phyloP scores from a whole-genome alignment of 345 rosid species.

The Kandelia obovata region DNA sequence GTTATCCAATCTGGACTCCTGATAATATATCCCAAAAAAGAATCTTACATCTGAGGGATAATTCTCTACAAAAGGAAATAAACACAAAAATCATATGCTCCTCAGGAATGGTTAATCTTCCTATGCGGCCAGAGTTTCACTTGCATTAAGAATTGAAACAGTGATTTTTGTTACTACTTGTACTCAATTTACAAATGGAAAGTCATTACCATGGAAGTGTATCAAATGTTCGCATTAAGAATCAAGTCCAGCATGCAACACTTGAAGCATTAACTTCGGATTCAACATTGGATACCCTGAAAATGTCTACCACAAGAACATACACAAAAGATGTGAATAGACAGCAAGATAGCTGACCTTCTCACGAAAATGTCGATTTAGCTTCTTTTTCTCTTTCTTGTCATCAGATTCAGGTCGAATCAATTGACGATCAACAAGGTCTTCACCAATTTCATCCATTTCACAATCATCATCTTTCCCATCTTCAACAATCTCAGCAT shows the following conservation, averaged over 20 bases:
- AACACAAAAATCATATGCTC: background rate
- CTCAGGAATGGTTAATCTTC: conserved; percentile 1
- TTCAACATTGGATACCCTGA: background rate
- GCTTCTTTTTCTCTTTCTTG: conserved; percentile 42
- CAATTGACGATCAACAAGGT: conserved; percentile 49
- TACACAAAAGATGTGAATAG: conserved; percentile 4
- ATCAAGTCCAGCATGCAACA: too few relatives aligned
- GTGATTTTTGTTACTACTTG: background rate
- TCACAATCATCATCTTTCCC: conserved; percentile 32
- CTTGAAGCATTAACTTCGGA: background rate
- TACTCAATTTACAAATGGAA: background rate
- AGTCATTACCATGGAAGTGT: background rate
- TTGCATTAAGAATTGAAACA: background rate
- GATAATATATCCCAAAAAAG: conserved; percentile 24
- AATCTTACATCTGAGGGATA: conserved; percentile 5
- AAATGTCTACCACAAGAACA: conserved; percentile 1
- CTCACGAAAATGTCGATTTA: conserved; percentile 30
- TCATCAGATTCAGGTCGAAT: conserved; percentile 49
- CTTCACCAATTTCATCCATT: conserved; percentile 48
- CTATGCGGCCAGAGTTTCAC: background rate
- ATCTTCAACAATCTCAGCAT: conserved; percentile 22
- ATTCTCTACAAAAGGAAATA: background rate
- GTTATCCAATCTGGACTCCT: conserved; percentile 78
- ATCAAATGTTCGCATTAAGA: conserved; percentile 3
- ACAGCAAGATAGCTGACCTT: conserved; percentile 15